Evolutionary conservation across 495 filamentous ascomycete genomes (phyloP).

Genomic region (Tetracladium marchalianum): DNA sequence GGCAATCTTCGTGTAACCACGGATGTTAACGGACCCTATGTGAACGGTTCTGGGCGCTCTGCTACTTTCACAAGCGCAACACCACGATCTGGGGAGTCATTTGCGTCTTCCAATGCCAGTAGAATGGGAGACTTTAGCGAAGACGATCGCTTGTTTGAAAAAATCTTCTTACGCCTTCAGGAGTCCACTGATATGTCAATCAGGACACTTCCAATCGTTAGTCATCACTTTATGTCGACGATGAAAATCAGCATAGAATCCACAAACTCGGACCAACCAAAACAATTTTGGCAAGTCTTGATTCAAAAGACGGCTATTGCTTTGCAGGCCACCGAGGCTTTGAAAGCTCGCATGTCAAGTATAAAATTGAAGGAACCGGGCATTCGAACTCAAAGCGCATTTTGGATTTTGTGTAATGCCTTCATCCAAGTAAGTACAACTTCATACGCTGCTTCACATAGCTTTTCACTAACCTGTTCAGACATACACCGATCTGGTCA

Average conservation of each 20-base stretch:
- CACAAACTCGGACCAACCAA: slow-evolving; percentile 39
- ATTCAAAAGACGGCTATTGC: slow-evolving; percentile 55
- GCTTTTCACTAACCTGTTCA: slow-evolving; percentile 20
- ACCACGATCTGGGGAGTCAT: slow-evolving; percentile 72
- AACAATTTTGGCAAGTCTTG: slow-evolving; percentile 58
- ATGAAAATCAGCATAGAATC: slow-evolving; percentile 32
- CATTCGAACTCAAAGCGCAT: slow-evolving; percentile 62
- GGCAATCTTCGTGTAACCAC: slow-evolving; percentile 43
- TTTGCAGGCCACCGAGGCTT: slow-evolving; percentile 51
- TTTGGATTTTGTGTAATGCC: slow-evolving; percentile 72
- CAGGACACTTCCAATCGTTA: slow-evolving; percentile 53
- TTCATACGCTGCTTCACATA: neutral
- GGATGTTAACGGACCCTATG: slow-evolving; percentile 28
- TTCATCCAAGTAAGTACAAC: slow-evolving; percentile 47
- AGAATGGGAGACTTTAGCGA: slow-evolving; percentile 50
- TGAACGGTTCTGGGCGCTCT: slow-evolving; percentile 33
- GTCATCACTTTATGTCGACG: slow-evolving; percentile 46
- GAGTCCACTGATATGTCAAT: slow-evolving; percentile 57
- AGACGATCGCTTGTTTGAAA: slow-evolving; percentile 71
- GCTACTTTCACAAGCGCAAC: slow-evolving; percentile 41
- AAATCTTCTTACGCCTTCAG: slow-evolving; percentile 62
- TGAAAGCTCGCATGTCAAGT: slow-evolving; percentile 61
- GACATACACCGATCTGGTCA: slow-evolving; percentile 64
- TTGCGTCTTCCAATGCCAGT: slow-evolving; percentile 45
- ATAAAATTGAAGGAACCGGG: slow-evolving; percentile 80